Evolutionary conservation across 2,329 filamentous ascomycete species (phyloP), one percentile per base, ranked within the genome.

Genomic region (Aspergillus novofumigatus): DNA sequence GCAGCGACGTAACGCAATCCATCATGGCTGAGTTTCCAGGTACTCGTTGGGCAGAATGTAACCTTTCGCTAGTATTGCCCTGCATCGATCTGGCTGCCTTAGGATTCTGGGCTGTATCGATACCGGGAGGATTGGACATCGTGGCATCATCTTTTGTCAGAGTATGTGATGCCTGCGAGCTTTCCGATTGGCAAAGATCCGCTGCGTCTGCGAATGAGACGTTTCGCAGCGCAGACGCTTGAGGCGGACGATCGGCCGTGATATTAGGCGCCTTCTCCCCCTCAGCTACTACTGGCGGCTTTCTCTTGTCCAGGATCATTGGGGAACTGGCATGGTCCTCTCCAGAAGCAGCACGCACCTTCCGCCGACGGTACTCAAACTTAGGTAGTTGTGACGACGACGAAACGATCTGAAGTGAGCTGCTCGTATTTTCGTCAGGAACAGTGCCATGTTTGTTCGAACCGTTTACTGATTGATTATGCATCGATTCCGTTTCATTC

Each of bases 31-130:
- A 64, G 51, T 65, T 66, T 25, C 55, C 65, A 10, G 68, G 66
- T 21, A 73, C 62, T 44, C 66, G 56, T 57, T 78, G 76, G 9
- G 75, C 76, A 28, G 72, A 77, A 26, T 72, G 70, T 6, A 76
- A 53, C 29, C 62, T 65, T 26, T 70, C 69, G 48, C 59, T 68
- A 10, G 67, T 68, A 45, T 58, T 64, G 25, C 56, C 59, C 32
- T 62, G 63, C 6, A 59, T 64, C 1, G 51, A 38, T 11, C 56
- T 52, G 41, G 41, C 58, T 14, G 32, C 56, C 17, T 59, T 49
- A 17, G 35, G n/a, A n/a, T 47, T 54, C 21, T 54, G 60, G 23
- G 49, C 54, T 7, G 54, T 51, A 10, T 58, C 49, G 3, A 62
- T 57, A 8, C 42, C n/a, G n/a, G 52, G 59, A 17, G 52, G 56